Evolutionary conservation across 2,329 filamentous ascomycete species (phyloP).

Genomic region (Paramyrothecium roridum): DNA sequence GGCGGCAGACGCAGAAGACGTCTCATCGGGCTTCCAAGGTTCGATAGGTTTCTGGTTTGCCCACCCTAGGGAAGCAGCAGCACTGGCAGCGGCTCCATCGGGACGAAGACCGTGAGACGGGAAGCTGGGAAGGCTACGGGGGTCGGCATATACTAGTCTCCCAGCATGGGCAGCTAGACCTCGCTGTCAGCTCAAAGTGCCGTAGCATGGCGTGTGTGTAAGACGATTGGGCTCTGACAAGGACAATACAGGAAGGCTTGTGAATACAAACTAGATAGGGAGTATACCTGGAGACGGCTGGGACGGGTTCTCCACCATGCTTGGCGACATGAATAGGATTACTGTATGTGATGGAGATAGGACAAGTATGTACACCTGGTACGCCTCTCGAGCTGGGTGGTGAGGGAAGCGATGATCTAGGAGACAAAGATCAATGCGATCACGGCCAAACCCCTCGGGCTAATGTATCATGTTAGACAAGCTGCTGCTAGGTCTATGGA

Average conservation of each 20-base stretch:
- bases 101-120: constrained; percentile 61
- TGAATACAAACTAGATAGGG: neutral
- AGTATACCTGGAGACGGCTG: neutral
- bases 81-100: constrained; percentile 62
- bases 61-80: constrained; percentile 73
- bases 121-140: constrained; percentile 71
- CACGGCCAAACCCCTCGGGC: no score
- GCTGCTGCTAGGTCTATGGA: no score
- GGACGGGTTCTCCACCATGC: neutral
- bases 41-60: constrained; percentile 63
- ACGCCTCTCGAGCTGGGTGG: no score
- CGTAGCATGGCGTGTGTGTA: neutral
- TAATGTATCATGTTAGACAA: no score
- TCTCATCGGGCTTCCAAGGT: constrained; percentile 62
- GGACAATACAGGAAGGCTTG: neutral
- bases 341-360: no score
- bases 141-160: constrained; percentile 66
- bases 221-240: neutral
- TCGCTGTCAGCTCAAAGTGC: neutral
- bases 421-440: no score
- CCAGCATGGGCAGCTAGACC: constrained; percentile 31
- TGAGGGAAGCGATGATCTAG: no score
- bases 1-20: constrained; percentile 46
- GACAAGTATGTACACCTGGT: no score
- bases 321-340: neutral